Conservation (phyloP, 2,329 filamentous ascomycete genomes). For the Hypoxylon sp. region DNA sequence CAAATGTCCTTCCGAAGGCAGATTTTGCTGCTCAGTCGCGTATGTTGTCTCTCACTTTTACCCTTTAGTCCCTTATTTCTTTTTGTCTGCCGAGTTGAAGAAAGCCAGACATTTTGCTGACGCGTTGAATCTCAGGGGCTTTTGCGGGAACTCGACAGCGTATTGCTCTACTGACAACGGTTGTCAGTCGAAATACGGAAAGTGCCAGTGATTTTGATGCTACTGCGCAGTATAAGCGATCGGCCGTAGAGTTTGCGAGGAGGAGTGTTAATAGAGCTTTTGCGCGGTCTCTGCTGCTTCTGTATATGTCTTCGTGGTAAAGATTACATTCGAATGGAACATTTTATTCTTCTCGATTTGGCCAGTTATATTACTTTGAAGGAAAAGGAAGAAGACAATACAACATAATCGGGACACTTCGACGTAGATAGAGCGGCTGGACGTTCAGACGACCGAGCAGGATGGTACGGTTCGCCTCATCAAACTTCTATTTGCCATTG, state of each 20-base stretch:
- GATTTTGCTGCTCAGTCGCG: conserved; percentile 52
- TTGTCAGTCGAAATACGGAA: conserved; percentile 52
- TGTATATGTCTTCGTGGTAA: background rate
- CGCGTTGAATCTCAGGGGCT: conserved; percentile 47
- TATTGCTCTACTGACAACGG: conserved; percentile 50
- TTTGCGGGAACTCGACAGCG: conserved; percentile 52
- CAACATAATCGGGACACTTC: background rate
- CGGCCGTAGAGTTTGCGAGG: background rate
- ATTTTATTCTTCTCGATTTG: background rate
- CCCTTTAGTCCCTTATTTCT: background rate
- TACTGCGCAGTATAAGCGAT: background rate
- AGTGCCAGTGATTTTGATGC: conserved; percentile 36
- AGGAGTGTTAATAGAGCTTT: background rate
- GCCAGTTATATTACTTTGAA: background rate
- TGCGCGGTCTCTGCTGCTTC: background rate
- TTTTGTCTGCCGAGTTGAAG: background rate
- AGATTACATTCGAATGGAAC: background rate
- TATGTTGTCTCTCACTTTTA: conserved; percentile 38
- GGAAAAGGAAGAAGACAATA: background rate
- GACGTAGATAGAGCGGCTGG: background rate
- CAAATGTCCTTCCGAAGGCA: conserved; percentile 47
- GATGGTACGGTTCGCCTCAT: background rate
- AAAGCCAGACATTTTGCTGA: conserved; percentile 10
- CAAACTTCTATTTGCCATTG: background rate
- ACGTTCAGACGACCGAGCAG: background rate